Evolutionary conservation across 2,329 filamentous ascomycete genomes (phyloP).

Genomic region (Trichoderma brevicompactum): DNA sequence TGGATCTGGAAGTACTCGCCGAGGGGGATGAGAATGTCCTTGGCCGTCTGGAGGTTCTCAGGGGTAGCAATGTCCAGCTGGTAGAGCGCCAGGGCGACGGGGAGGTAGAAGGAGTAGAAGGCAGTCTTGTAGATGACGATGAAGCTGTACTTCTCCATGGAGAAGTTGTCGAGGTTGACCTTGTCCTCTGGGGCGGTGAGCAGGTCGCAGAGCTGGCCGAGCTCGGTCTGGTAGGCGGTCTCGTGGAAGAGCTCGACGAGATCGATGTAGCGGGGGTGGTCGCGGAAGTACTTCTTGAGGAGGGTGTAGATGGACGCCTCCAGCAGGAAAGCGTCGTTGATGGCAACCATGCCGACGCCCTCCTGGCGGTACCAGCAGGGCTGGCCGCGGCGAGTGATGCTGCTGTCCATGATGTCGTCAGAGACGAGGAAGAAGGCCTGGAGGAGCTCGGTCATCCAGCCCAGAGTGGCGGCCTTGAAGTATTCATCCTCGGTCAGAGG

Average conservation of each 20-base stretch:
- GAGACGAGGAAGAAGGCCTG: slow-evolving; percentile 99
- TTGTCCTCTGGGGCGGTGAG: slow-evolving; percentile 94
- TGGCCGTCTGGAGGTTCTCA: slow-evolving; percentile 84
- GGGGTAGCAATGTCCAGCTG: slow-evolving; percentile 83
- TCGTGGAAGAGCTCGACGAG: slow-evolving; percentile 97
- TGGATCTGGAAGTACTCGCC: slow-evolving; percentile 99
- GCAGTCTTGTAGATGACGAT: slow-evolving; percentile 99
- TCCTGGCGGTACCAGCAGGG: slow-evolving; percentile 96
- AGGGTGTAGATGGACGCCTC: slow-evolving; percentile 88
- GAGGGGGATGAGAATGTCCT: slow-evolving; percentile 93
- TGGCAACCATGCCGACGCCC: slow-evolving; percentile 91
- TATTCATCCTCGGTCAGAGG: slow-evolving; percentile 80
- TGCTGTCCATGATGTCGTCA: slow-evolving; percentile 98
- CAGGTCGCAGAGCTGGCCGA: slow-evolving; percentile 92
- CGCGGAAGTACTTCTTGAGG: slow-evolving; percentile 91
- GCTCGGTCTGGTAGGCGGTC: slow-evolving; percentile 88
- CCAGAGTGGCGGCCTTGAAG: slow-evolving; percentile 83
- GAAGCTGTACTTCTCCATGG: slow-evolving; percentile 91
- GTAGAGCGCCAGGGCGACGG: slow-evolving; percentile 87
- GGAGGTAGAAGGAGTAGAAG: slow-evolving; percentile 99
- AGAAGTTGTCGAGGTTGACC: slow-evolving; percentile 94
- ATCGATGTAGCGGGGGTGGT: slow-evolving; percentile 85
- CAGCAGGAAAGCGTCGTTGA: slow-evolving; percentile 98
- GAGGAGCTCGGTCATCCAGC: slow-evolving; percentile 97
- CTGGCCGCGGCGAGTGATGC: slow-evolving; percentile 89